Evolutionary conservation across 345 rosid species (phyloP).

Genomic region (Euphorbia peplus): DNA sequence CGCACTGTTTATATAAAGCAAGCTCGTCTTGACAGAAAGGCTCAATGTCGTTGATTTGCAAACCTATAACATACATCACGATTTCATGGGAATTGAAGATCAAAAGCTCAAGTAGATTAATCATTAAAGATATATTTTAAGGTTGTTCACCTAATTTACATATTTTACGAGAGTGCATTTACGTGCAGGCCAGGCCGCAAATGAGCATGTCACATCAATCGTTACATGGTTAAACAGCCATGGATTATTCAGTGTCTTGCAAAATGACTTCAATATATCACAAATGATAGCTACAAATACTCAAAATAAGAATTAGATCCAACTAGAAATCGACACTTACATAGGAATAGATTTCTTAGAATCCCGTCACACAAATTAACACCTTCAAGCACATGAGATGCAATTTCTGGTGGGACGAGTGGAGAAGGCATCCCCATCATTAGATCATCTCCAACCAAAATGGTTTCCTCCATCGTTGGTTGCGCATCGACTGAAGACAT

Average conservation of each 20-base stretch:
- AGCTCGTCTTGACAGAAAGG: slow-evolving; percentile 96
- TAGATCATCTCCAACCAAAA: slow-evolving; percentile 86
- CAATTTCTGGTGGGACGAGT: slow-evolving; percentile 81
- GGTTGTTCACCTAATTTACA: not conserved
- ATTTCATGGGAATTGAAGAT: not conserved
- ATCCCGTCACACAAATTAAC: slow-evolving; percentile 80
- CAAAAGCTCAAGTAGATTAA: not conserved
- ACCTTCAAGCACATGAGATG: slow-evolving; percentile 68
- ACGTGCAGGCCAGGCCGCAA: not conserved
- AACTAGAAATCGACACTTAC: slow-evolving; percentile 43
- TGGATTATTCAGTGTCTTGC: not conserved
- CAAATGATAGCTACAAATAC: not conserved
- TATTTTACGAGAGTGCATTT: not conserved
- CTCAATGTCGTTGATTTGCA: slow-evolving; percentile 86
- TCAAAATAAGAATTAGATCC: not conserved
- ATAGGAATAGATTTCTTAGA: slow-evolving; percentile 76
- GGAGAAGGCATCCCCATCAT: slow-evolving; percentile 97
- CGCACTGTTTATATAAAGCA: slow-evolving; percentile 71
- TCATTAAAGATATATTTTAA: not conserved
- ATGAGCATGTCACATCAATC: not conserved
- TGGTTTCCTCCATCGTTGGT: slow-evolving; percentile 92
- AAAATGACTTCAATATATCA: not conserved
- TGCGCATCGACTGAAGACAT: slow-evolving; percentile 73
- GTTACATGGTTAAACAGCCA: not conserved
- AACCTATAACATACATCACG: slow-evolving; percentile 41